Conservation (phyloP, 2,329 filamentous ascomycete genomes). For the Neofusicoccum parvum region DNA sequence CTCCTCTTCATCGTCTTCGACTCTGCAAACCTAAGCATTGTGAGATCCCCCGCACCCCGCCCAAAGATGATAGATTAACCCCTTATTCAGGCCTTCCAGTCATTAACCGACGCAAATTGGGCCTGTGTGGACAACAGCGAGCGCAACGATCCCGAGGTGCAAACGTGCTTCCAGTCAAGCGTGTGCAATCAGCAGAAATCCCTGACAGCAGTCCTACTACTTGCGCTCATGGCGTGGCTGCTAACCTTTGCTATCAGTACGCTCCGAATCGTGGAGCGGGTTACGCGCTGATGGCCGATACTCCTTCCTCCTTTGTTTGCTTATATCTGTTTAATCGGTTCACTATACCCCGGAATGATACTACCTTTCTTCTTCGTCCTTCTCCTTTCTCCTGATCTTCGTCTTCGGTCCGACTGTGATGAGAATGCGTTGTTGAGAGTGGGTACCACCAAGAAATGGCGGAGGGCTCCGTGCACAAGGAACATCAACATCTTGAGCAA, state of each 20-base stretch:
- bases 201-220: conserved; percentile 74
- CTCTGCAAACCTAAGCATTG: conserved; percentile 82
- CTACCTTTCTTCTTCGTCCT: conserved; percentile 14
- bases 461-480: conserved; percentile 6
- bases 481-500: neutral
- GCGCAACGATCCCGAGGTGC: conserved; percentile 23
- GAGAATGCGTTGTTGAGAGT: conserved; percentile 9
- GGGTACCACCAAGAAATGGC: conserved; percentile 10
- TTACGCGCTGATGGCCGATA: conserved; percentile 6
- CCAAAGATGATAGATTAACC: neutral
- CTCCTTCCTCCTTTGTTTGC: neutral
- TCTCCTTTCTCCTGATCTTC: conserved; percentile 14
- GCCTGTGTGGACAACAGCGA: conserved; percentile 39
- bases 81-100: conserved; percentile 67
- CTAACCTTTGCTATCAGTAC: conserved; percentile 82
- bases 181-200: conserved; percentile 69
- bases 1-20: conserved; percentile 98
- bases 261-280: conserved; percentile 28
- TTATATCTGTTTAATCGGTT: conserved; percentile 17
- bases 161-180: conserved; percentile 31
- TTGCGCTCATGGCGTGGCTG: conserved; percentile 87
- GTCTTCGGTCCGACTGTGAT: conserved; percentile 5
- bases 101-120: conserved; percentile 66
- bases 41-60: neutral
- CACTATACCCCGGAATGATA: conserved; percentile 18